Percentiles rank a stretch among this genome's conserved stretches.
Conservation (phyloP, 2,329 filamentous ascomycete genomes). For the Cercospora canescens region DNA sequence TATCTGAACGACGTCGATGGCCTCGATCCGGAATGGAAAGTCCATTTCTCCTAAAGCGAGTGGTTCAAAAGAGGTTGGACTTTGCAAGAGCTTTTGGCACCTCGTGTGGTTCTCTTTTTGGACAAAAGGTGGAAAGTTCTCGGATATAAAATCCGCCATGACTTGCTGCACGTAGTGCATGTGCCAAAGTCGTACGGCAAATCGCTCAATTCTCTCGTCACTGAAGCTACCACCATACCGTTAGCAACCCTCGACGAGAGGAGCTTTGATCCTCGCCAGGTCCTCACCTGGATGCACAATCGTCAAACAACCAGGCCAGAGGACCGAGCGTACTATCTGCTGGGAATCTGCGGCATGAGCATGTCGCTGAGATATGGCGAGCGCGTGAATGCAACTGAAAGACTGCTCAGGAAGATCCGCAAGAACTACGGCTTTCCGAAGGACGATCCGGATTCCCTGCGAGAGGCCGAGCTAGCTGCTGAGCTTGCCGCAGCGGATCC, state of each 20-base stretch:
- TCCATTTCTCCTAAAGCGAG: neutral
- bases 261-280: neutral
- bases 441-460: neutral
- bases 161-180: neutral
- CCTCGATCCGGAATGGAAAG: neutral
- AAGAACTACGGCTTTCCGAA: neutral
- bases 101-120: neutral
- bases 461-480: neutral
- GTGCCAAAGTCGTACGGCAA: neutral
- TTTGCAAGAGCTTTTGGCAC: neutral
- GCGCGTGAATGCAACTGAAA: neutral
- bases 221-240: neutral
- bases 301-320: neutral
- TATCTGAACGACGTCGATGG: neutral
- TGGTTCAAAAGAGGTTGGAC: neutral
- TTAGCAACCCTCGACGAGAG: neutral
- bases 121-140: neutral
- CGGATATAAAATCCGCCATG: neutral
- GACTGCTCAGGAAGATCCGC: neutral
- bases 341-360: neutral
- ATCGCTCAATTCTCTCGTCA: neutral
- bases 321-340: neutral
- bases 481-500: neutral
- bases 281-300: neutral
- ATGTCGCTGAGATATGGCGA: neutral